These are phyloP conservation scores for Alternaria brassicicola DNA, from an alignment of 2,329 filamentous ascomycete genomes.

Conservation along the genomic window DNA sequence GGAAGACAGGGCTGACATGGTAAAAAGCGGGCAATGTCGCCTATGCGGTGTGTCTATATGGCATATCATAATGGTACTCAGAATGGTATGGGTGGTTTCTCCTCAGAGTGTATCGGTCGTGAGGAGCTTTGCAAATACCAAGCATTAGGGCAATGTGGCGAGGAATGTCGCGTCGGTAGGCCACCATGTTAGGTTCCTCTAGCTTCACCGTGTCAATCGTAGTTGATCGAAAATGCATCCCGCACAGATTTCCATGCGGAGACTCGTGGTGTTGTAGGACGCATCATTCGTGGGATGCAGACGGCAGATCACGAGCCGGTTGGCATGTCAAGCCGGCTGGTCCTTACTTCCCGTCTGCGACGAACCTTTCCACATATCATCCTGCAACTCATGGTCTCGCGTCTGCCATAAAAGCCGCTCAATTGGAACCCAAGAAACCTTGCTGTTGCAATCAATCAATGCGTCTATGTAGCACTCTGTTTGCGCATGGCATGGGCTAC, in stretches of 20 bases:
- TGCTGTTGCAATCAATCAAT: background rate
- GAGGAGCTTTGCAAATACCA: background rate
- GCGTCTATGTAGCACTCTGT: background rate
- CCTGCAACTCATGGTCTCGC: background rate
- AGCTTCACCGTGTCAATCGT: too few species aligned
- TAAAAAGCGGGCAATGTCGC: background rate
- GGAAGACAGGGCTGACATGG: conserved; percentile 23
- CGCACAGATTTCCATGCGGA: too few species aligned
- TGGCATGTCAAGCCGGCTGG: background rate
- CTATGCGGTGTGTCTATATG: background rate
- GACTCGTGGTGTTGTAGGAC: too few species aligned
- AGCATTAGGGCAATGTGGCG: background rate
- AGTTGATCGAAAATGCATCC: too few species aligned
- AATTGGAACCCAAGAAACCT: background rate
- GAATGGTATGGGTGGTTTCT: background rate
- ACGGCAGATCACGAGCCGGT: background rate
- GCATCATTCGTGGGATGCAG: background rate
- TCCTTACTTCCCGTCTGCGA: background rate
- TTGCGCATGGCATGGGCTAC: background rate
- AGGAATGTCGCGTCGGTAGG: too few species aligned
- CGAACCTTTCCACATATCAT: background rate
- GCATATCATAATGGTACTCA: background rate
- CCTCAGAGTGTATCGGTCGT: background rate
- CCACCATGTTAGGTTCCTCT: too few species aligned
- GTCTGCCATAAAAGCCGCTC: background rate